Evolutionary conservation across 345 rosid genomes (phyloP), one percentile per base, ranked within the genome.

Genomic region (Salix brachista): DNA sequence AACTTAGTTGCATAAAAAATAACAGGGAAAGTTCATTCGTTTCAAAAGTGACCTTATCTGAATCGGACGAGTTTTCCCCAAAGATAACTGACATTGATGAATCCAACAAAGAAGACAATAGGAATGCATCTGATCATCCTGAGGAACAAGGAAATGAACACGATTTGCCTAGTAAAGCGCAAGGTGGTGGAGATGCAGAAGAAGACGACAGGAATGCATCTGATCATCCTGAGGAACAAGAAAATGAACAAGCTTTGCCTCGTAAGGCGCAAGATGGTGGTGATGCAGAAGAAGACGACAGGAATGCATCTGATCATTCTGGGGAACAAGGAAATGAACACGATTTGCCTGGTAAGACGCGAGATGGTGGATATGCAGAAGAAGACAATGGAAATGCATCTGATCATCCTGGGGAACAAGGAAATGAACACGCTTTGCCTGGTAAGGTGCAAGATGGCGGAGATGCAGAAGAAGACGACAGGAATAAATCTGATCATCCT

Each of bases 251-350:
- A 0, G 44, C 1, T 41, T 41, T 41, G 44, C 44, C 44, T 9
- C 0, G 44, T 41, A 41, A 9, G 1, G 3, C 0, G 14, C 46
- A 10, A 41, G 46, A 10, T 10, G 46, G 46, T 0, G 14, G 46
- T 0, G 3, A 41, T 41, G 44, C 44, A 41, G 46, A 41, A 41
- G 46, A 41, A 41, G 46, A 41, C 46, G 3, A 41, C 3, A 10
- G 44, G 13, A 41, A 41, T 9, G 13, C 2, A 9, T 41, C 44
- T 41, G 44, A 9, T 2, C 44, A 41, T 41, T 0, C 44, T 9
- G 13, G 0, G 13, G 44, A 41, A 41, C 44, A 9, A 41, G 44
- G 44, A 41, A 41, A 41, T 9, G 44, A 41, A 41, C 44, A 41
- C 1, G 13, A 0, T 41, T 41, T 41, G 44, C 44, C 44, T 41